Evolutionary conservation across 441 rosid species (phyloP), one percentile per base, ranked within the genome.

Genomic region (Syzygium syzygioides): DNA sequence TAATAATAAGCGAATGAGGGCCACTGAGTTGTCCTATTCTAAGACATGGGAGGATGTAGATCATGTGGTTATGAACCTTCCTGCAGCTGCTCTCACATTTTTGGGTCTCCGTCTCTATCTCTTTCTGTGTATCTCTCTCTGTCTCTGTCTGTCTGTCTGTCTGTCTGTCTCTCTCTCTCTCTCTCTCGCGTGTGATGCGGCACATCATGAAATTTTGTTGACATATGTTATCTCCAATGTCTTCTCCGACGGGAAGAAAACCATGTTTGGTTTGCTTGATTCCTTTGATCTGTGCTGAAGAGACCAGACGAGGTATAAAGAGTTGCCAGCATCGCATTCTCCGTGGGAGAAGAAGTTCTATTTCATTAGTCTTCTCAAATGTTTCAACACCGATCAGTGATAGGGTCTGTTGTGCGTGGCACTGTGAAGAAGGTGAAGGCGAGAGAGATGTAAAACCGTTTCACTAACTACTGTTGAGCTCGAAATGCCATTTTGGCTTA

Each of bases 21-120:
- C 94, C 91, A 91, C 95, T 14, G 89, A 90, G 88, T 88, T 93
- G 84, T 92, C 94, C 86, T 89, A 89, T 45, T 84, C 94, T 85
- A 95, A 93, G 94, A 91, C 98, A 8, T 95, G 98, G 98, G 98
- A 96, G 92, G 98, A 96, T 90, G 90, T 96, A 86, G 98, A 98
- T 93, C 99, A 97, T 92, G 93, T 97, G 84, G 93, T 98, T 55
- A 98, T 98, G 99, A 98, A 98, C 92, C 99, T 98, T 91, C 99
- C 99, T 66, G 98, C 98, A 86, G 97, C 99, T 91, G 98, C 99
- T 85, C 88, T 96, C 87, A 91, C 94, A 85, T 98, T 98, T 93
- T 93, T 98, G 54, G 98, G 99, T 97, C 94, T 45, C 48, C 1
- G 9, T 45, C 48, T 41, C 45, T 41, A 5, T 41, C 45, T 41